These are phyloP conservation scores for Crithidia acanthocephali DNA, from an alignment of 208 protist genomes.

Conservation along the genomic window DNA sequence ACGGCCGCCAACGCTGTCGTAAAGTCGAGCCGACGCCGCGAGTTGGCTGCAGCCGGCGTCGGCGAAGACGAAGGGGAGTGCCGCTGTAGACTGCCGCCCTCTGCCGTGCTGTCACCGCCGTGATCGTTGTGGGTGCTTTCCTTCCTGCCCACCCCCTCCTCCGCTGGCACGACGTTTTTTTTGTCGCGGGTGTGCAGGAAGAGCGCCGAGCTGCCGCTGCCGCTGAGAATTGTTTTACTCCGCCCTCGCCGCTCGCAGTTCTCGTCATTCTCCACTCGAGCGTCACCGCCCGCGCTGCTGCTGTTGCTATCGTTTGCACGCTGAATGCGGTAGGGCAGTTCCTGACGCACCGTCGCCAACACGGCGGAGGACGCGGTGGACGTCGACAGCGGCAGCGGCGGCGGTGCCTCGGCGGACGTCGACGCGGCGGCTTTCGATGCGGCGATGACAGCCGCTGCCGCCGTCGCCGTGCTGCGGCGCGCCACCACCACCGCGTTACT, in stretches of 20 bases:
- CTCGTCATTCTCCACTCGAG: slow-evolving; percentile 1
- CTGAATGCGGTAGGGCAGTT: slow-evolving; percentile 19
- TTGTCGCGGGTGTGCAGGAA: not conserved
- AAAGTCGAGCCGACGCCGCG: slow-evolving; percentile 45
- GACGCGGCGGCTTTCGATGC: not conserved
- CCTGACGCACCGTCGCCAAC: not conserved
- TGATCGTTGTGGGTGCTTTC: not conserved
- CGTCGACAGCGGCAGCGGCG: slow-evolving; percentile 21
- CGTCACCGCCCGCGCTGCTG: not conserved
- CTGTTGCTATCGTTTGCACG: not conserved
- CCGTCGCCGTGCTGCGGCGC: not conserved
- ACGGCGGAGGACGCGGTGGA: not conserved
- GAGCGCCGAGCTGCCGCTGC: not conserved
- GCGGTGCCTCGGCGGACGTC: slow-evolving; percentile 2
- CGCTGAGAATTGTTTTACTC: not conserved
- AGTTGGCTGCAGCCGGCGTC: not conserved
- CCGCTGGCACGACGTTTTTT: not conserved
- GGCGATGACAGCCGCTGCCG: not conserved
- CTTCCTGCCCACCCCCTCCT: not conserved
- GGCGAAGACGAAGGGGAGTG: not conserved
- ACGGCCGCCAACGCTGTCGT: slow-evolving; percentile 41
- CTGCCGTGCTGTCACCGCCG: not conserved
- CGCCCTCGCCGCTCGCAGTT: not conserved
- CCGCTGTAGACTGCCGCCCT: not conserved
- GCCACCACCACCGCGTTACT: slow-evolving; percentile 30